These are phyloP conservation scores for Diplodia seriata DNA, from an alignment of 2,329 filamentous ascomycete species.

Conservation along the genomic window DNA sequence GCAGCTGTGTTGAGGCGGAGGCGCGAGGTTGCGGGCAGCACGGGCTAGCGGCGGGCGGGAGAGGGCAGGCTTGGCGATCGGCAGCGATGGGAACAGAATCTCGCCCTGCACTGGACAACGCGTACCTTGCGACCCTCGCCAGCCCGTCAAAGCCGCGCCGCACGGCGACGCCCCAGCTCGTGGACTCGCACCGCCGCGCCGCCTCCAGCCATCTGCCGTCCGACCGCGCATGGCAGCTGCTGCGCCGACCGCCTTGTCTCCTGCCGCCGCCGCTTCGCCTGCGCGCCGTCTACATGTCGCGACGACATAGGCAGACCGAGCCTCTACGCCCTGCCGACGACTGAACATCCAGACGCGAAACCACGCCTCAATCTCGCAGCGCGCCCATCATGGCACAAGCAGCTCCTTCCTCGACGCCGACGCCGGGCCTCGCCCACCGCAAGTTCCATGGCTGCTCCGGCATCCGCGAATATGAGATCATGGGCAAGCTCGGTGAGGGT, in stretches of 20 bases:
- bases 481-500: conserved; percentile 88
- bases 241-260: not conserved
- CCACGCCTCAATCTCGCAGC: not conserved
- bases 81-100: conserved; percentile 16
- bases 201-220: not conserved
- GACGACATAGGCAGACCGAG: conserved; percentile 21
- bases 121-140: conserved; percentile 14
- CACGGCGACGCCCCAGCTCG: conserved; percentile 7
- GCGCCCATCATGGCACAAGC: conserved; percentile 28
- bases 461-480: conserved; percentile 79
- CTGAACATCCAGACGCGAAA: conserved; percentile 1
- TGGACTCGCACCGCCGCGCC: conserved; percentile 5
- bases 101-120: conserved; percentile 19
- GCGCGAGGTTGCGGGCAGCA: conserved; percentile 31
- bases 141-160: conserved; percentile 5
- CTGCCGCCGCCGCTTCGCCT: conserved; percentile 4
- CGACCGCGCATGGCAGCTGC: conserved; percentile 18
- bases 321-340: conserved; percentile 24
- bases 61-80: conserved; percentile 21
- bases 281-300: conserved; percentile 34
- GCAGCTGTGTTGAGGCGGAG: conserved; percentile 3
- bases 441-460: conserved; percentile 84
- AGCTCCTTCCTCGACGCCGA: conserved; percentile 49
- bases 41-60: conserved; percentile 27
- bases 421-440: conserved; percentile 57